phyloP scores from a whole-genome alignment of 2,329 filamentous ascomycete genomes.

The Paraphoma chrysanthemicola region DNA sequence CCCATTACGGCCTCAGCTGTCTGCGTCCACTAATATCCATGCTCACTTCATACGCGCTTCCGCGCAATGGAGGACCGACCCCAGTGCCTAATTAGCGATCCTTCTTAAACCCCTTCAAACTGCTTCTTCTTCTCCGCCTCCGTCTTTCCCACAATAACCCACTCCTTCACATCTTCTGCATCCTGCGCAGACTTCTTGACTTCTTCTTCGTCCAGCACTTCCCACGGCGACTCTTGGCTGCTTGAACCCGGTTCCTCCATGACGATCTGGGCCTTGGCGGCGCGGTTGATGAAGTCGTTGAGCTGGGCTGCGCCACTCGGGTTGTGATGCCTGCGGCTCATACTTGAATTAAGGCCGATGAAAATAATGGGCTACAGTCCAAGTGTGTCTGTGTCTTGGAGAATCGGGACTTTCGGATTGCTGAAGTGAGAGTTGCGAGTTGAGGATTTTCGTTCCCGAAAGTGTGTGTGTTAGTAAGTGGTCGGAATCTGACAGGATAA shows the following conservation, averaged over 20 bases:
- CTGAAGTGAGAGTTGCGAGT: too few species aligned
- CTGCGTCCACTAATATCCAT: too few species aligned
- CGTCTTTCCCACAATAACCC: conserved; percentile 10
- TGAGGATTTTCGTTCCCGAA: too few species aligned
- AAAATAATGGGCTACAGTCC: too few species aligned
- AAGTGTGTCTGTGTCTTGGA: too few species aligned
- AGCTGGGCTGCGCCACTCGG: not conserved
- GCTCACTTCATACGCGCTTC: too few species aligned
- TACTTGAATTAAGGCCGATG: too few species aligned
- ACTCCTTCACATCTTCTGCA: conserved; percentile 6
- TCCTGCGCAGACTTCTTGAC: conserved; percentile 6
- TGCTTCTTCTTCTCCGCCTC: not conserved
- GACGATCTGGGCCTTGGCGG: conserved; percentile 7
- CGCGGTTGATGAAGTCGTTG: conserved; percentile 9
- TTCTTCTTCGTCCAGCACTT: not conserved
- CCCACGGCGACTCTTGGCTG: not conserved
- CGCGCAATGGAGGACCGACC: too few species aligned
- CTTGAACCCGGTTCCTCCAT: not conserved
- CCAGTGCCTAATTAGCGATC: not conserved
- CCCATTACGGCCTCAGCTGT: not conserved
- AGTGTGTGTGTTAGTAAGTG: too few species aligned
- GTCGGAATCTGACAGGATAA: too few species aligned
- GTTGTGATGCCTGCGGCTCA: too few species aligned
- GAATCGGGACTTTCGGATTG: too few species aligned
- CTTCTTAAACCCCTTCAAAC: not conserved